Conservation (phyloP, 306 rosid genomes). For the Cicer pinnatifidum region DNA sequence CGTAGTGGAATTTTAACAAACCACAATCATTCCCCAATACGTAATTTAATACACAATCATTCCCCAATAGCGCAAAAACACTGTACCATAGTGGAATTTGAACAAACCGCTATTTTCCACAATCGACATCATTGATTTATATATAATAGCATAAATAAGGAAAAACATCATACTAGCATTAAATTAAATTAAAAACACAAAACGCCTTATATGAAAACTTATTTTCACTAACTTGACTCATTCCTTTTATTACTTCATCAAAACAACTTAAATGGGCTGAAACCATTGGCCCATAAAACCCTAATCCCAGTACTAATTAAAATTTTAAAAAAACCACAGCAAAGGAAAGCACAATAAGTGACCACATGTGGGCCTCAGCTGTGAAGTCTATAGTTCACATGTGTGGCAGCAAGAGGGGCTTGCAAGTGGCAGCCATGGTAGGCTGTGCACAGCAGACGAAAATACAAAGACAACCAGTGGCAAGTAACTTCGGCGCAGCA, state of each 20-base stretch:
- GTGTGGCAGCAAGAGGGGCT: background rate
- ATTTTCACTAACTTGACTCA: background rate
- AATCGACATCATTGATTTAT: too few relatives aligned
- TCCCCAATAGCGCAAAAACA: too few relatives aligned
- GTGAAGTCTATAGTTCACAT: constrained; percentile 5
- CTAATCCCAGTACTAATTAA: constrained; percentile 14
- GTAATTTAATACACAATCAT: too few relatives aligned
- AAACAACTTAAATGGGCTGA: constrained; percentile 15
- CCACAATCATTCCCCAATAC: too few relatives aligned
- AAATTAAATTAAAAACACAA: constrained; percentile 9
- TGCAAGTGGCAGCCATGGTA: background rate
- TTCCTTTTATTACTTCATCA: constrained; percentile 10
- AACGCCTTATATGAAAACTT: background rate
- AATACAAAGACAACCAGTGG: background rate
- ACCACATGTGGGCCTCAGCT: background rate
- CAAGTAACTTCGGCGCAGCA: background rate
- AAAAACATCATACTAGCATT: background rate
- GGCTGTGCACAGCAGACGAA: background rate
- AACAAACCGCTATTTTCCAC: too few relatives aligned
- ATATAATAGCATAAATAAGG: background rate
- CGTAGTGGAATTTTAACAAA: too few relatives aligned
- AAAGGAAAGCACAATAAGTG: constrained; percentile 5
- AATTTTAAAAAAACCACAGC: background rate
- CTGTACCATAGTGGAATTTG: too few relatives aligned
- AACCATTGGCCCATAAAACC: constrained; percentile 25